Conservation (phyloP, 768 basidiomycete genomes). For the button mushroom (Agaricus bisporus) region DNA sequence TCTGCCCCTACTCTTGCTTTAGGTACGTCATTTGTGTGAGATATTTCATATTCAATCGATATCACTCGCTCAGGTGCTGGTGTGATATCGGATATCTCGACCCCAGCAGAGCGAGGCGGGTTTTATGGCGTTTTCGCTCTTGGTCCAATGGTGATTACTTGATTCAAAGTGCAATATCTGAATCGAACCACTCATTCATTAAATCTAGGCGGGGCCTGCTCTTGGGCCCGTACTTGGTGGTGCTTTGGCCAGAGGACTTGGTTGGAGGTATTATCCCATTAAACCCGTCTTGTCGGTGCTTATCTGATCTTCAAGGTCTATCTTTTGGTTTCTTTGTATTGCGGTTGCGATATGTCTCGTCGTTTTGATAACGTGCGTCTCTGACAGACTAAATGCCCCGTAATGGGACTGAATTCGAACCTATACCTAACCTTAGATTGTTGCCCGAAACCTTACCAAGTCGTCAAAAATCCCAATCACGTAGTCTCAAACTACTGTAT, state of each 20-base stretch:
- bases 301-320: slow-evolving; percentile 31
- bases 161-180: no score
- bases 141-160: slow-evolving; percentile 48
- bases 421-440: slow-evolving; percentile 21
- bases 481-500: background rate
- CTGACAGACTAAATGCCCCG: background rate
- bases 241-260: slow-evolving; percentile 46
- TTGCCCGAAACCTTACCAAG: slow-evolving; percentile 43
- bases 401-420: slow-evolving; percentile 17
- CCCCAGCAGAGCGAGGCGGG: slow-evolving; percentile 65
- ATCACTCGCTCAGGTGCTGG: slow-evolving; percentile 47
- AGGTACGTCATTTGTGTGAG: slow-evolving; percentile 31
- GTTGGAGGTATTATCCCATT: slow-evolving; percentile 47
- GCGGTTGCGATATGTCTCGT: slow-evolving; percentile 38
- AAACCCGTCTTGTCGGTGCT: background rate
- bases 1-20: slow-evolving; percentile 75
- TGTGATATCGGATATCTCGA: slow-evolving; percentile 72
- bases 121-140: slow-evolving; percentile 64
- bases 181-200: background rate
- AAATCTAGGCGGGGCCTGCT: slow-evolving; percentile 44
- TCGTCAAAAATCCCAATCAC: background rate
- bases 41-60: background rate
- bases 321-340: slow-evolving; percentile 60
- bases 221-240: slow-evolving; percentile 60
- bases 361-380: slow-evolving; percentile 38